Evolutionary conservation across 129 eudicot species (phyloP).

Genomic region (Escallonia herrerae): DNA sequence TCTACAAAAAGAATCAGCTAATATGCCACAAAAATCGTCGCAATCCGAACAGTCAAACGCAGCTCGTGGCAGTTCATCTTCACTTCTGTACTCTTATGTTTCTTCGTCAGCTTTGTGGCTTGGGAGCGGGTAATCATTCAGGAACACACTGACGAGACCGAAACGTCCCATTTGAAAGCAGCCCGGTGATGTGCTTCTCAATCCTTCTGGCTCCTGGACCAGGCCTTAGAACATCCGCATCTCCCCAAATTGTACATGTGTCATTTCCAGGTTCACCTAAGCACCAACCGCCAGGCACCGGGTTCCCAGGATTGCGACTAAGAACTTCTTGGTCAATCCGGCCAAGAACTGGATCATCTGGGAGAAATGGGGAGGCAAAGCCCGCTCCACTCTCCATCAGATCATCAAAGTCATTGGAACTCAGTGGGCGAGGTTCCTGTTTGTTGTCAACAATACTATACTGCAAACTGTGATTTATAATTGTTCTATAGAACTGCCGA

Average conservation of each 20-base stretch:
- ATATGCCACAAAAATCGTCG: background rate
- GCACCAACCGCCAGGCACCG: slow-evolving; percentile 99
- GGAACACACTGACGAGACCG: slow-evolving; percentile 48
- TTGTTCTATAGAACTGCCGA: slow-evolving; percentile 46
- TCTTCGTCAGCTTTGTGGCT: background rate
- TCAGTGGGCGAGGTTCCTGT: slow-evolving; percentile 39
- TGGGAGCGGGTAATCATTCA: slow-evolving; percentile 31
- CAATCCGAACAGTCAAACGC: background rate
- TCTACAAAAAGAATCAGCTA: slow-evolving; percentile 4
- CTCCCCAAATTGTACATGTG: slow-evolving; percentile 73
- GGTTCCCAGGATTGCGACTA: slow-evolving; percentile 44
- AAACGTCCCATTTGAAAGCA: slow-evolving; percentile 42
- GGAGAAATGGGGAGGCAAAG: slow-evolving; percentile 63
- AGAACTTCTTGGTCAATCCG: slow-evolving; percentile 61
- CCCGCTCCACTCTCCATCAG: slow-evolving; percentile 71
- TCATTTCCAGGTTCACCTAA: slow-evolving; percentile 46
- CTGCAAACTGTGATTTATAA: slow-evolving; percentile 64
- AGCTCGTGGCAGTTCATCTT: background rate
- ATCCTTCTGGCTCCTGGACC: slow-evolving; percentile 72
- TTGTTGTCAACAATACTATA: slow-evolving; percentile 38
- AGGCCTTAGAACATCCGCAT: slow-evolving; percentile 83
- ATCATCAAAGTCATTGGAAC: slow-evolving; percentile 36
- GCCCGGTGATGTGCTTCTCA: slow-evolving; percentile 47
- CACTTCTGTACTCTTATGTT: background rate
- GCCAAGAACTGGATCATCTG: slow-evolving; percentile 67